Conservation (phyloP, 129 eudicot species). For the Silybum marianum region DNA sequence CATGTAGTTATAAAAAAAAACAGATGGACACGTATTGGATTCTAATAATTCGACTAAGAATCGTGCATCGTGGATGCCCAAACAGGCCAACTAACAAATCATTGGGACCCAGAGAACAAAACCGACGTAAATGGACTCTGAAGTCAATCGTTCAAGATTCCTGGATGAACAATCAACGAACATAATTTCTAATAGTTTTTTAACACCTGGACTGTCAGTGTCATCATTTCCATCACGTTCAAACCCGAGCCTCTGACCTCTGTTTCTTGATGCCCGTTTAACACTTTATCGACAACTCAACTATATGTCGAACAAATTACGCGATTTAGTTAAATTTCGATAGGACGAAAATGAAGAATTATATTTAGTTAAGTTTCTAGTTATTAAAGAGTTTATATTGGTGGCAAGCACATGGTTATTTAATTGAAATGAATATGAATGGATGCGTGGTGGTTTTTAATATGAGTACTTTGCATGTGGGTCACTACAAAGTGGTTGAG, state of each 20-base stretch:
- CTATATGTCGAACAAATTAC: neutral
- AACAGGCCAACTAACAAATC: neutral
- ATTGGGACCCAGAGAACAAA: neutral
- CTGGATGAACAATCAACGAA: neutral
- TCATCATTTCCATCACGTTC: neutral
- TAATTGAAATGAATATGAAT: neutral
- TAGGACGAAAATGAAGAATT: neutral
- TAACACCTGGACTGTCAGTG: neutral
- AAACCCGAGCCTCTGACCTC: neutral
- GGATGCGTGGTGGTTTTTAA: constrained; percentile 16
- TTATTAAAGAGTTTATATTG: constrained; percentile 7
- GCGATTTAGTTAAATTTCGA: neutral
- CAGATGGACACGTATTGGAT: neutral
- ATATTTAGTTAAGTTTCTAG: neutral
- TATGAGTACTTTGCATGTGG: constrained; percentile 22
- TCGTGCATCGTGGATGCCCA: neutral
- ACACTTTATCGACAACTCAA: neutral
- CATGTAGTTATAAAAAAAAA: neutral
- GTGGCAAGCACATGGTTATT: constrained; percentile 24
- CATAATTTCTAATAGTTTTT: neutral
- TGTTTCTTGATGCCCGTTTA: neutral
- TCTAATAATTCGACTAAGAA: neutral
- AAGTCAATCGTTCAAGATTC: neutral
- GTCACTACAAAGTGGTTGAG: constrained; percentile 35
- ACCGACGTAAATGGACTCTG: neutral